Conservation (phyloP, 352 stramenopile genomes). For the Phytophthora syringae region DNA sequence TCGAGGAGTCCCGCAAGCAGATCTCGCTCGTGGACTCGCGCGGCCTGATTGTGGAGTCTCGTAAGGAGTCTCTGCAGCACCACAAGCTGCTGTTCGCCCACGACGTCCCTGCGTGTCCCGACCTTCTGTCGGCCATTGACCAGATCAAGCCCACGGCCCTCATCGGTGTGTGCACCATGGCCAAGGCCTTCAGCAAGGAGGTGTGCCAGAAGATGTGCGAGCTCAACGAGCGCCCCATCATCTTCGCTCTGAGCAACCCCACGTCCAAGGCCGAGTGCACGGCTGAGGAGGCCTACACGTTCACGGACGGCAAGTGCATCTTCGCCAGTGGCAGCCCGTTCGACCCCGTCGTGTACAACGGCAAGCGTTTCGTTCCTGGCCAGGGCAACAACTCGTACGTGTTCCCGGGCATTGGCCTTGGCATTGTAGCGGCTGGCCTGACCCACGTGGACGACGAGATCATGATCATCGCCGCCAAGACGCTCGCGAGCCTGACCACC, state of each 20-base stretch:
- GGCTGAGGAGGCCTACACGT: conserved; percentile 96
- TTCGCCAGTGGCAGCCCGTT: conserved; percentile 97
- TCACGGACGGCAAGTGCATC: conserved; percentile 95
- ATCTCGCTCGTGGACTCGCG: conserved; percentile 95
- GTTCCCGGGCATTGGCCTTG: conserved; percentile 96
- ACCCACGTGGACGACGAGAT: conserved; percentile 85
- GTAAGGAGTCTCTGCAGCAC: conserved; percentile 83
- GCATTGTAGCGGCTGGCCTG: conserved; percentile 85
- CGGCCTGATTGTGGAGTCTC: conserved; percentile 82
- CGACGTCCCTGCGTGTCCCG: conserved; percentile 66
- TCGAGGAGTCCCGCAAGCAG: conserved; percentile 90
- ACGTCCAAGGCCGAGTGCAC: conserved; percentile 97
- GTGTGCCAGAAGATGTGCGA: conserved; percentile 91
- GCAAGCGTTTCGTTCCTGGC: conserved; percentile 81
- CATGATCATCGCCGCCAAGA: conserved; percentile 85
- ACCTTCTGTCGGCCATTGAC: conserved; percentile 80
- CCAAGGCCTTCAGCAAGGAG: conserved; percentile 90
- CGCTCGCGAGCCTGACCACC: conserved; percentile 75
- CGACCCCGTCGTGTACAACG: conserved; percentile 92
- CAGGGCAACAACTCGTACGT: conserved; percentile 98
- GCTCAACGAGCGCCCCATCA: conserved; percentile 92
- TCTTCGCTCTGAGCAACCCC: conserved; percentile 97
- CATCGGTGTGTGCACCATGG: conserved; percentile 93
- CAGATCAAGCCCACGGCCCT: conserved; percentile 93
- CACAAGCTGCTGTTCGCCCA: conserved; percentile 92